Base-by-base conservation (phyloP, 352 stramenopile genomes). In the Elongisporangium undulatum region DNA sequence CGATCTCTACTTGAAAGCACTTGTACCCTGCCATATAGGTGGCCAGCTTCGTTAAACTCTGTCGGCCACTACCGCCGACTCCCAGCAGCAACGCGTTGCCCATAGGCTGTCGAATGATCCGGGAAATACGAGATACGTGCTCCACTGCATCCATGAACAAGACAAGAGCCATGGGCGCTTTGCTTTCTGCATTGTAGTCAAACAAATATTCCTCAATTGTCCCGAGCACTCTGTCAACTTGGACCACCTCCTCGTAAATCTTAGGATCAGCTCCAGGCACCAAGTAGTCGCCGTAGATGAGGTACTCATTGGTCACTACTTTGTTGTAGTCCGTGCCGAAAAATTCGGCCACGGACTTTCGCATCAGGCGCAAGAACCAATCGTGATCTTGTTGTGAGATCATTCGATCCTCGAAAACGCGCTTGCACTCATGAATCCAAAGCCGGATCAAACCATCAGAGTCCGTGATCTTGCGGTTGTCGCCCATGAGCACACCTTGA, bases 251-350 rank as follows among this genome's bases (percentile, higher is more conserved):
- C 57, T 97, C 92, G 62, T 98, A 98, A 4, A 95, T 64, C 48
- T 90, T 94, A 4, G 92, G 90, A 20, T 97, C 90, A 4, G 89
- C 90, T 4, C 92, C 92, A 16, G 90, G 89, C 0, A 97, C 75
- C 82, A 98, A 90, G 62, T 97, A 98, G 67, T 98, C 95, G 9
- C 87, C 92, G 57, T 92, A 98, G 54, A 98, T 83, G 2, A 97
- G 55, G 75, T 71, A 57, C 45, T 65, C 66, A 7, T 51, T 56
- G 29, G 68, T 79, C 13, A 94, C 82, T 21, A 96, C 74, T 5
- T 89, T 79, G n/a, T 67, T 70, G 59, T 92, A 97, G 21, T 97
- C 82, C 7, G 81, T 86, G 2, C 85, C 68, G 56, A 95, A 97
- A 59, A 82, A 88, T 50, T 86, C 72, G 7, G 73, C 68, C 10